Evolutionary conservation across 768 basidiomycete species (phyloP).

Genomic region (Suillus alpinus): DNA sequence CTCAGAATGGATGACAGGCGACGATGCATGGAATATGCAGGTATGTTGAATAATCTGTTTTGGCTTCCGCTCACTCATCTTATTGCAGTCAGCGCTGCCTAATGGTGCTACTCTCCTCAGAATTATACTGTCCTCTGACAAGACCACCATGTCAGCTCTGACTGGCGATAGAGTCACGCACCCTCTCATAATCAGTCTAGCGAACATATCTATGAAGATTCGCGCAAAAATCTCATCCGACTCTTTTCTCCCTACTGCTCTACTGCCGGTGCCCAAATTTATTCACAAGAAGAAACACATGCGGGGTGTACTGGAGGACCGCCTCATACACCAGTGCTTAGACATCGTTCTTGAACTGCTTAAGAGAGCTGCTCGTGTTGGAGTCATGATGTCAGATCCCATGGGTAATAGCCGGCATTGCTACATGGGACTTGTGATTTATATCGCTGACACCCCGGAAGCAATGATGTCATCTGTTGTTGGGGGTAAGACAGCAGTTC

Average conservation of each 20-base stretch:
- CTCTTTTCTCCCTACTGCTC: no score
- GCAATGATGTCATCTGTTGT: slow-evolving; percentile 27
- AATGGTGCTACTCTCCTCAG: slow-evolving; percentile 6
- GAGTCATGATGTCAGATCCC: slow-evolving; percentile 28
- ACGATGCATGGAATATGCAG: no score
- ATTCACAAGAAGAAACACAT: no score
- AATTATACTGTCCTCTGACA: slow-evolving; percentile 2
- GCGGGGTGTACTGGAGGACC: slow-evolving; percentile 22
- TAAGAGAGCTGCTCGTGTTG: slow-evolving; percentile 27
- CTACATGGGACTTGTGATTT: slow-evolving; percentile 27
- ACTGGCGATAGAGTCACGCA: no score
- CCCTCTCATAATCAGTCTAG: no score
- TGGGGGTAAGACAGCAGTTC: slow-evolving; percentile 29
- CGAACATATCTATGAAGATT: neutral
- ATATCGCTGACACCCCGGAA: slow-evolving; percentile 34
- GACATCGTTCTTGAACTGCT: slow-evolving; percentile 29
- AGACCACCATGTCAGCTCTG: slow-evolving; percentile 6
- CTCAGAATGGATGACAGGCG: no score
- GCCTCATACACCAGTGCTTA: slow-evolving; percentile 29
- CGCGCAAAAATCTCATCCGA: no score
- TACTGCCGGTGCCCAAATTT: no score
- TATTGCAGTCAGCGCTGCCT: neutral
- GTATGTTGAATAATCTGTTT: no score
- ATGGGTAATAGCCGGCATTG: slow-evolving; percentile 20
- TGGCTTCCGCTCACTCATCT: neutral